Conservation (phyloP, 306 rosid genomes). For the Argentina anserina region DNA sequence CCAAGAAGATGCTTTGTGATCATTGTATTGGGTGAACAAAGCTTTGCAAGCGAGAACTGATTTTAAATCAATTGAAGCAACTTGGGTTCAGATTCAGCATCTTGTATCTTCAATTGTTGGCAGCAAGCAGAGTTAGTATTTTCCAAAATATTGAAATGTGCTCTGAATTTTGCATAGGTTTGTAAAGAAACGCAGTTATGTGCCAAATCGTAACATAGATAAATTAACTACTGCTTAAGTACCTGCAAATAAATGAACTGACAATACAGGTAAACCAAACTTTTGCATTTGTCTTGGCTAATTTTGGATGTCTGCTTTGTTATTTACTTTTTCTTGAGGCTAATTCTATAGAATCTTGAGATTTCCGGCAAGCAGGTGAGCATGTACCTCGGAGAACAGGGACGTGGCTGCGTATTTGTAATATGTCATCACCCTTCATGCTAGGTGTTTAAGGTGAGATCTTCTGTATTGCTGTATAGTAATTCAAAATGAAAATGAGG, state of each 20-base stretch:
- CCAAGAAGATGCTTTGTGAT: neutral
- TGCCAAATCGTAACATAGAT: neutral
- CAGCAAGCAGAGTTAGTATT: neutral
- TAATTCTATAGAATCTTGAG: neutral
- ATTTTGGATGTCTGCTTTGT: neutral
- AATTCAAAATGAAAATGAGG: neutral
- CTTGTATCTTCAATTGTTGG: neutral
- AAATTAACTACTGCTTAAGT: neutral
- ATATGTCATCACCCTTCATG: neutral
- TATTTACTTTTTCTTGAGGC: neutral
- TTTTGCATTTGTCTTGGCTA: neutral
- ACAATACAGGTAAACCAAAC: no score
- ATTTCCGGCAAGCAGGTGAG: neutral
- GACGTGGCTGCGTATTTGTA: neutral
- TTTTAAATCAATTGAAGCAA: neutral
- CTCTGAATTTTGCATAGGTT: neutral
- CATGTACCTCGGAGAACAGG: neutral
- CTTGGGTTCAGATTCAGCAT: constrained; percentile 11
- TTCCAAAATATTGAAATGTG: neutral
- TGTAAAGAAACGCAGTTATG: neutral
- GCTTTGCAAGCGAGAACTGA: constrained; percentile 8
- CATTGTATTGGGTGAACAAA: neutral
- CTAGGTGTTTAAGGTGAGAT: neutral
- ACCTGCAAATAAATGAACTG: neutral
- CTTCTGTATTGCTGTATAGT: neutral